Evolutionary conservation across 1,139 yeast species (phyloP), one percentile per base, ranked within the genome.

Genomic region (Lodderomyces margitis): DNA sequence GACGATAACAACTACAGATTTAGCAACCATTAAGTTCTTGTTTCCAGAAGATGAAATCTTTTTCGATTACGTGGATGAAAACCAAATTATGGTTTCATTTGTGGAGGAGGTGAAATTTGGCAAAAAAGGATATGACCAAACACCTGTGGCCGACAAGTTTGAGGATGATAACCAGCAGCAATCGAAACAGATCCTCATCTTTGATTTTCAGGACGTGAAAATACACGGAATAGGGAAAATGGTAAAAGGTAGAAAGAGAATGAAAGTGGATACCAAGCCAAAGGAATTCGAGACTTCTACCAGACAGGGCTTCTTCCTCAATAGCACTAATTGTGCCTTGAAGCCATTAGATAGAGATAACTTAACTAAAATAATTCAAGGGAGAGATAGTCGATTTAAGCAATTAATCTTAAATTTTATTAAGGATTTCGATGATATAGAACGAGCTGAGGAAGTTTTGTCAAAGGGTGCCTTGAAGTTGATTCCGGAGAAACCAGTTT

Each of bases 141-240:
- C 54, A 5, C 49, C 62, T 2, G 51, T 64, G 4, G 70, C 65
- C 40, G 63, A 65, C 36, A 64, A 62, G 10, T 68, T 65, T 38
- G 64, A 58, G 38, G 54, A 47, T 44, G 47, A 31, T 54, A 57
- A 27, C 63, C 61, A 41, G 58, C 59, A n/a, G 52, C 56, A 3
- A 48, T 55, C 21, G 46, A 55, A 10, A 24, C 88, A 83, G 50
- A 54, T 87, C 3, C 66, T 89, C 21, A 70, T 88, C 1, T 84
- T 89, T 57, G 95, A 86, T 53, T 87, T 89, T 58, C 70, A 79
- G 15, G 96, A 89, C 60, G 87, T 88, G 24, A 65, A 66, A 38
- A 51, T 70, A 2, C 70, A 70, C 44, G 68, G 74, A 2, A 63
- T 71, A 16, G 75, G 70, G 1, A 57, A 64, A 1, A 45, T 56